Conservation (phyloP, 116 monocot species). For the Dioscorea cayenensis region DNA sequence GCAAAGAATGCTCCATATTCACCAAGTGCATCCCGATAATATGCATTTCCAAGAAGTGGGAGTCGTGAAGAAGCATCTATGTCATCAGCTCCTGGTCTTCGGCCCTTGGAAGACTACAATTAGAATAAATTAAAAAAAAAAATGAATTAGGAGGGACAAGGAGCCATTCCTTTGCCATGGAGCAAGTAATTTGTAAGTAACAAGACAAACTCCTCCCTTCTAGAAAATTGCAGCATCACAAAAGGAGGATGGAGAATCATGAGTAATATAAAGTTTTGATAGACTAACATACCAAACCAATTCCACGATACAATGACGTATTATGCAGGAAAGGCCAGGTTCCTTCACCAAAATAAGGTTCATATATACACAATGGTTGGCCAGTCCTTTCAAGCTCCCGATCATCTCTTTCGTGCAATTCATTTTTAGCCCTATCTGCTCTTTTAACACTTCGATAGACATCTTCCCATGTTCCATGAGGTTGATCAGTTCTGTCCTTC, state of each 20-base stretch:
- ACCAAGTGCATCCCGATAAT: conserved; percentile 78
- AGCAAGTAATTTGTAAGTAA: neutral
- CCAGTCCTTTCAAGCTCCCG: conserved; percentile 95
- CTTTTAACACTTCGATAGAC: conserved; percentile 83
- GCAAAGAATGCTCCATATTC: conserved; percentile 95
- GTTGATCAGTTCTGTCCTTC: conserved; percentile 75
- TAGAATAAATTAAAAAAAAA: neutral
- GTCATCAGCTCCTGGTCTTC: conserved; percentile 81
- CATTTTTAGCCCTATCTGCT: conserved; percentile 80
- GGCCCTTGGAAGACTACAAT: conserved; percentile 65
- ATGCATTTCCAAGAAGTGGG: conserved; percentile 57
- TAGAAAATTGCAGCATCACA: no score
- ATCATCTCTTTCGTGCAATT: conserved; percentile 87
- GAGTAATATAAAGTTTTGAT: neutral
- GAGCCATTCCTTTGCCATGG: neutral
- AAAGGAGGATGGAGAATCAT: neutral
- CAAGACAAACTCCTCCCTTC: no score
- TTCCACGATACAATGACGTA: conserved; percentile 90
- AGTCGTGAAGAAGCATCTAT: conserved; percentile 92
- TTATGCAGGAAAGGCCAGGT: conserved; percentile 89
- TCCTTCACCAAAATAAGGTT: conserved; percentile 97
- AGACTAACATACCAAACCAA: conserved; percentile 67
- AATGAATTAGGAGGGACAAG: neutral
- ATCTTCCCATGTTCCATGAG: conserved; percentile 96
- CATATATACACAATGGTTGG: conserved; percentile 95